Evolutionary conservation across 2,329 filamentous ascomycete species (phyloP).

Genomic region (Fusarium palustre): DNA sequence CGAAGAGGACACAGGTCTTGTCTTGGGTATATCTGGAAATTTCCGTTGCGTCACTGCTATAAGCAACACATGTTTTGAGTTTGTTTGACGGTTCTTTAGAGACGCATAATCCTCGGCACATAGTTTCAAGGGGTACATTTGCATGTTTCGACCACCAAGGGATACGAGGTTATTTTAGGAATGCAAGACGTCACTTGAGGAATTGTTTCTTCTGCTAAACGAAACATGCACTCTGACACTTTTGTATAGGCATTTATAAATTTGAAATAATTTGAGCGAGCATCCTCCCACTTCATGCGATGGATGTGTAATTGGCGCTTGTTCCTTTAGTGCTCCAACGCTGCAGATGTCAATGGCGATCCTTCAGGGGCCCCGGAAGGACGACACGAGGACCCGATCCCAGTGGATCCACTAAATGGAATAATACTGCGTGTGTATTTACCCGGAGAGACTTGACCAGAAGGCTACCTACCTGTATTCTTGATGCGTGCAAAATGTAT

Average conservation of each 20-base stretch:
- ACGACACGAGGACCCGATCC: background rate
- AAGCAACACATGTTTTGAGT: constrained; percentile 38
- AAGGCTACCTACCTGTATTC: too few species aligned
- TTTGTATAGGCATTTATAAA: background rate
- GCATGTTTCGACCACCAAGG: constrained; percentile 12
- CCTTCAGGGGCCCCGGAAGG: constrained; percentile 31
- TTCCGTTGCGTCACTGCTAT: constrained; percentile 44
- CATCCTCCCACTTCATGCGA: constrained; percentile 4
- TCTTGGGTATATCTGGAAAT: constrained; percentile 8
- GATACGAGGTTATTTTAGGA: constrained; percentile 6
- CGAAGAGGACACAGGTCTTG: constrained; percentile 41
- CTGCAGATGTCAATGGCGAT: constrained; percentile 41
- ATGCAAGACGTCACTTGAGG: background rate
- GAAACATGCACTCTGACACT: background rate
- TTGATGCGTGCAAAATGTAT: too few species aligned
- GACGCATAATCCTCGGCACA: constrained; percentile 47
- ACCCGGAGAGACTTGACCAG: background rate
- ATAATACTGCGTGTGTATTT: background rate
- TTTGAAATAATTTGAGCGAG: background rate
- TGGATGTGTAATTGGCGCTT: constrained; percentile 19
- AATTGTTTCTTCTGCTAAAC: background rate
- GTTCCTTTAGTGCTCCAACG: constrained; percentile 32
- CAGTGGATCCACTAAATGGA: background rate
- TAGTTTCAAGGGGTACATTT: constrained; percentile 31
- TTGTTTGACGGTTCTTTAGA: constrained; percentile 26